Percentiles rank a stretch among this genome's conserved stretches.
These are phyloP conservation scores for Epichloe gansuensis DNA, from an alignment of 2,329 filamentous ascomycete genomes.

Conservation along the genomic window DNA sequence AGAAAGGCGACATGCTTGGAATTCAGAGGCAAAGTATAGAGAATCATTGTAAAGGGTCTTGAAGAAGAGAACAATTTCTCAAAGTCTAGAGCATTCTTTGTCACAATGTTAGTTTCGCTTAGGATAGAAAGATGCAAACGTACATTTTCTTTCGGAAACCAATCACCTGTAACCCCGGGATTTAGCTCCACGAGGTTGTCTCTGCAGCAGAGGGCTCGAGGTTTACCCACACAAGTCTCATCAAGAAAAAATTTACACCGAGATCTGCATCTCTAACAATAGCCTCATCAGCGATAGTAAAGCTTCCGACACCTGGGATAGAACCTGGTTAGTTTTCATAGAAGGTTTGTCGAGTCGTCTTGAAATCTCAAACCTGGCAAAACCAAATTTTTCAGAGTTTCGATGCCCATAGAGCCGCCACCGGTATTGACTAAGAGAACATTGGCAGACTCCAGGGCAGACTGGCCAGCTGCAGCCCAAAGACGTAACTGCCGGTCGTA, in stretches of 20 bases:
- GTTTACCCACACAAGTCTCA: constrained; percentile 60
- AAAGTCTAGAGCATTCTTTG: constrained; percentile 23
- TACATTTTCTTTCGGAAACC: constrained; percentile 38
- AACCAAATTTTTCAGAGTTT: constrained; percentile 94
- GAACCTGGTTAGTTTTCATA: neutral
- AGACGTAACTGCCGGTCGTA: constrained; percentile 93
- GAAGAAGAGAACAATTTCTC: constrained; percentile 28
- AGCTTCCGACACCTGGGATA: constrained; percentile 64
- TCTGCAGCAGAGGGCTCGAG: constrained; percentile 66
- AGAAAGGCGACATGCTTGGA: constrained; percentile 32
- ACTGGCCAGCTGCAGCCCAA: constrained; percentile 88
- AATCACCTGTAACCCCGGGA: constrained; percentile 76
- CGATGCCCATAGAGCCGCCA: constrained; percentile 75
- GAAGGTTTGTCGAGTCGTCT: neutral
- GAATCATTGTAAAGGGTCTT: constrained; percentile 37
- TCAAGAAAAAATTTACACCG: constrained; percentile 97
- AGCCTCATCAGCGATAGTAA: constrained; percentile 77
- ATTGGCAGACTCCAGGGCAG: constrained; percentile 79
- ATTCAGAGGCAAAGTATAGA: constrained; percentile 40
- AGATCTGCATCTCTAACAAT: constrained; percentile 71
- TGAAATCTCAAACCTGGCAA: constrained; percentile 50
- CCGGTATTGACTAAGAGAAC: constrained; percentile 85
- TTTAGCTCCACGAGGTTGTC: constrained; percentile 78
- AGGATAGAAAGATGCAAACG: neutral
- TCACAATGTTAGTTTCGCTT: constrained; percentile 4